phyloP scores from a whole-genome alignment of 1,139 yeast species.

The Candida pseudoviswanathii region DNA sequence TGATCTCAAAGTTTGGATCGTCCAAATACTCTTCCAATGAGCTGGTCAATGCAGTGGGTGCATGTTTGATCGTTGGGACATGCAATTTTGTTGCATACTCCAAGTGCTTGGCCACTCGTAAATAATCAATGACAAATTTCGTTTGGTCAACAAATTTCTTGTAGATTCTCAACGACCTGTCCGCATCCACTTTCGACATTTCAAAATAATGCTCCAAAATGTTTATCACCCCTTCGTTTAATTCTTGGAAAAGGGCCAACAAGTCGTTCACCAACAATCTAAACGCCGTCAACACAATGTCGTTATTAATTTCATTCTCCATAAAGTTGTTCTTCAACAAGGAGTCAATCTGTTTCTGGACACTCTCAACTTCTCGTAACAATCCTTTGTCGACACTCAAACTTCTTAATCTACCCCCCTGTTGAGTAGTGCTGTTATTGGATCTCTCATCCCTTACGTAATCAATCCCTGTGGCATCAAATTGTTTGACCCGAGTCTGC shows the following conservation, averaged over 20 bases:
- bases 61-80: slow-evolving; percentile 95
- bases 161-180: slow-evolving; percentile 80
- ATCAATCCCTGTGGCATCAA: slow-evolving; percentile 63
- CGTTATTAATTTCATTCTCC: slow-evolving; percentile 79
- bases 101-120: slow-evolving; percentile 85
- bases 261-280: slow-evolving; percentile 85
- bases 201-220: slow-evolving; percentile 93
- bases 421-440: slow-evolving; percentile 43
- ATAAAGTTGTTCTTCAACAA: slow-evolving; percentile 73
- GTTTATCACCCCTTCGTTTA: slow-evolving; percentile 94
- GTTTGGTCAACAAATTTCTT: slow-evolving; percentile 86
- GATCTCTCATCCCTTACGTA: slow-evolving; percentile 73
- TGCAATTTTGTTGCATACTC: slow-evolving; percentile 86
- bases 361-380: slow-evolving; percentile 81
- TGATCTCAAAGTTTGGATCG: slow-evolving; percentile 82
- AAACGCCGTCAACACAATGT: slow-evolving; percentile 80
- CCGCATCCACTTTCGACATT: slow-evolving; percentile 84
- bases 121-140: slow-evolving; percentile 80
- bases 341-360: slow-evolving; percentile 77
- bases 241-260: slow-evolving; percentile 78
- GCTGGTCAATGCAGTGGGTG: slow-evolving; percentile 89
- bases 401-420: slow-evolving; percentile 66
- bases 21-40: slow-evolving; percentile 86
- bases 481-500: slow-evolving; percentile 69
- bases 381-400: slow-evolving; percentile 79